Percentiles rank a stretch among this genome's conserved stretches.
Evolutionary conservation across 2,329 filamentous ascomycete species (phyloP).

Genomic region (Aspergillus udagawae): DNA sequence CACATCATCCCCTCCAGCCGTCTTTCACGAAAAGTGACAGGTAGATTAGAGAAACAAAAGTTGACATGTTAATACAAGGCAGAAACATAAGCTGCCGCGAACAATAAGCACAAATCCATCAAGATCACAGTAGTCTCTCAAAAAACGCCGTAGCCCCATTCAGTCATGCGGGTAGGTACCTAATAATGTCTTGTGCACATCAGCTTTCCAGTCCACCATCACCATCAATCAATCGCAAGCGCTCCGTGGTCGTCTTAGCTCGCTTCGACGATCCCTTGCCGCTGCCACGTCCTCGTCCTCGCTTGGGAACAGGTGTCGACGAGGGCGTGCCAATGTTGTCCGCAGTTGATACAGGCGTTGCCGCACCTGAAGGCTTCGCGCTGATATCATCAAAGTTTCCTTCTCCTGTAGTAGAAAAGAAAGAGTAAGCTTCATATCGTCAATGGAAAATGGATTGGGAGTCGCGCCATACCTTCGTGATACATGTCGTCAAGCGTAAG

Average conservation of each 20-base stretch:
- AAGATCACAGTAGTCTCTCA: neutral
- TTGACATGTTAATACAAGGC: neutral
- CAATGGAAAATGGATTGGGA: neutral
- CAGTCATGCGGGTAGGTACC: constrained; percentile 7
- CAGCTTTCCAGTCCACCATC: constrained; percentile 34
- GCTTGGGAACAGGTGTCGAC: constrained; percentile 48
- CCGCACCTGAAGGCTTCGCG: constrained; percentile 78
- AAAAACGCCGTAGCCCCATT: constrained; percentile 9
- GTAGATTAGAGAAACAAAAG: neutral
- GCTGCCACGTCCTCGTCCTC: constrained; percentile 51
- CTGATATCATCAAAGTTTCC: constrained; percentile 87
- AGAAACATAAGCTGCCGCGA: neutral
- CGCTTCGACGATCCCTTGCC: constrained; percentile 58
- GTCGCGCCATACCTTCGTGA: constrained; percentile 78
- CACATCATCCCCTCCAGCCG: neutral
- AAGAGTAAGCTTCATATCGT: constrained; percentile 5
- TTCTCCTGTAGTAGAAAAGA: constrained; percentile 62
- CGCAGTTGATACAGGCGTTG: constrained; percentile 66
- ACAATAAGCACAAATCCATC: neutral
- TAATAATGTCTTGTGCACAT: neutral
- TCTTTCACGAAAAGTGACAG: neutral
- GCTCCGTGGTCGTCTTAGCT: constrained; percentile 55
- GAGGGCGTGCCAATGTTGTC: constrained; percentile 43
- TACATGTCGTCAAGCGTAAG: constrained; percentile 91
- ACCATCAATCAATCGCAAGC: constrained; percentile 43